phyloP scores from a whole-genome alignment of 2,329 filamentous ascomycete genomes.

The Clarireedia homoeocarpa region DNA sequence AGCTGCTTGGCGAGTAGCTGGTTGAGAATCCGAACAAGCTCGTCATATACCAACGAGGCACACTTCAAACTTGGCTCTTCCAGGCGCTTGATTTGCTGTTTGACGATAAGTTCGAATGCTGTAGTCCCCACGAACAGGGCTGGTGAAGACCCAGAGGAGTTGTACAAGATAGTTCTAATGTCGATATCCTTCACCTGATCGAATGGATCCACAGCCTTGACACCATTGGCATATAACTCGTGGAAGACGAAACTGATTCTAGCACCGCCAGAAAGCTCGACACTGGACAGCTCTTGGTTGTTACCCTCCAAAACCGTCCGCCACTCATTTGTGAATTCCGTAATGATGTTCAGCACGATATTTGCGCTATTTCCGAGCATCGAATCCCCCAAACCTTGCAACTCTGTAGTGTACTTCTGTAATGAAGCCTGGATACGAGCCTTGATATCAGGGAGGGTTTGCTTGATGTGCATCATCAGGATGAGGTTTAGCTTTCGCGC shows the following conservation, averaged over 20 bases:
- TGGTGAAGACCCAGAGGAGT: conserved; percentile 96
- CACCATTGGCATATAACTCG: conserved; percentile 92
- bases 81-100: conserved; percentile 93
- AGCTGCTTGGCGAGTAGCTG: conserved; percentile 83
- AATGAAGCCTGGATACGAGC: conserved; percentile 89
- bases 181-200: conserved; percentile 96
- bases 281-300: conserved; percentile 90
- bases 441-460: conserved; percentile 98
- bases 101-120: conserved; percentile 97
- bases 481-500: conserved; percentile 97
- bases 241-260: conserved; percentile 99
- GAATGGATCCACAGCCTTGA: conserved; percentile 97
- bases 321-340: conserved; percentile 97
- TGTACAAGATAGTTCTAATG: conserved; percentile 94
- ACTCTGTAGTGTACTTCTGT: conserved; percentile 81
- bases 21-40: conserved; percentile 88
- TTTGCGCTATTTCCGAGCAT: conserved; percentile 95
- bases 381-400: conserved; percentile 79
- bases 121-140: conserved; percentile 95
- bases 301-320: conserved; percentile 92
- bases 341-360: conserved; percentile 97
- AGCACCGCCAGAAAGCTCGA: conserved; percentile 90
- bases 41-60: conserved; percentile 93
- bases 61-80: conserved; percentile 97
- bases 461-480: conserved; percentile 99